Base-by-base conservation (phyloP, 768 basidiomycete species). In the Auricularia cornea region DNA sequence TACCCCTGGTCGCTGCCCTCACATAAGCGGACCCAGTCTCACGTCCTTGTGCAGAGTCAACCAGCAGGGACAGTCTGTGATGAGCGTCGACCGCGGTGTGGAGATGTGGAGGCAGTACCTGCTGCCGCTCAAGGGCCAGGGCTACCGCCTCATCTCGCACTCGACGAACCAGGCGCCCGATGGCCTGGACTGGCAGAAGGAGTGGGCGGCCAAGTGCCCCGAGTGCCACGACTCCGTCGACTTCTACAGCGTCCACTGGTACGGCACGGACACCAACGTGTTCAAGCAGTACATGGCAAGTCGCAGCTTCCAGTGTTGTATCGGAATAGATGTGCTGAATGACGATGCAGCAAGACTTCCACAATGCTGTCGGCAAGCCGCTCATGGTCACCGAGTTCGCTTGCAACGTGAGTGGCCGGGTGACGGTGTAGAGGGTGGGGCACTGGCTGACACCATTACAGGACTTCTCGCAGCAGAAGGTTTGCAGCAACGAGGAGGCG, bases 341-440 rank as follows among this genome's bases (percentile, higher is more conserved):
- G 23, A 12, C 54, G 11, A 12, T 31, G n/a, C 54, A 26, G 26
- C 68, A 68, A 10, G 67, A 73, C 1, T 81, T 81, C 68, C 74
- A 89, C 69, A 64, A 66, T 44, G 74, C 73, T 2, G 86, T 83
- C 68, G 35, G 63, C 18, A 68, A 70, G 62, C 72, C 73, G 31
- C 75, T 92, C 68, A 84, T 81, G 80, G 71, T 87, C 63, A 88
- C 88, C 3, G 91, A 94, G 70, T 86, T 83, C 68, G 90, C 89
- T 65, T 86, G 84, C 76, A 78, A 84, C 76, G 88, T 83, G 63
- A 14, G 65, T 64, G 29, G 48, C 26, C 41, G 12, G 29, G 20
- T 26, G 11, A 18, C n/a, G 32, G 28, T 31, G 26, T 52, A 14
- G 20, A 5, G 16, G 48, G 6, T 10, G 2, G 54, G 54, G 8